Evolutionary conservation across 139 green algal species (phyloP), one percentile per base, ranked within the genome.

Genomic region (Pseudopediastrum boryanum): DNA sequence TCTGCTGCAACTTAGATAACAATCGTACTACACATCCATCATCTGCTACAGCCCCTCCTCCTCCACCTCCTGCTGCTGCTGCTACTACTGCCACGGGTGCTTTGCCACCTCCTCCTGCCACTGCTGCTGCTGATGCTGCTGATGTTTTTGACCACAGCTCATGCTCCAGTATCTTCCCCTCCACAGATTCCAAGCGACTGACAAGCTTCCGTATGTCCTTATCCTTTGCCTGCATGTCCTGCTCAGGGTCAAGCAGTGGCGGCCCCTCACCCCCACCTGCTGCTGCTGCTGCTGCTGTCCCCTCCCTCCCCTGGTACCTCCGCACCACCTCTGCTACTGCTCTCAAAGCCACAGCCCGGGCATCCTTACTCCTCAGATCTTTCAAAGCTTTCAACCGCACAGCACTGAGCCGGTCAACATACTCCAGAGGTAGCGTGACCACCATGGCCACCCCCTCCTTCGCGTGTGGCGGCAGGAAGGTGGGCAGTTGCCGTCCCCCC

Each of bases 311-410:
- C n/a, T 46, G 35, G 66, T 88, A 86, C 2, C 77, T 54, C 33
- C 31, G n/a, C 66, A 78, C 21, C 41, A 77, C 66, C 43, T 77
- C 78, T 48, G 69, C 69, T 69, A 77, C 62, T 62, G 48, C 33
- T 7, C n/a, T 27, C 62, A 81, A 31, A 0, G 25, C 69, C 29
- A 52, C 71, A 59, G 43, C 27, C 3, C 89, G 79, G 23, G 87
- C 80, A 12, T 90, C 89, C 25, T 50, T 43, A 25, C 19, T 81
- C 3, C 89, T 56, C 72, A 97, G 82, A 82, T 96, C 92, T 44
- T 90, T 90, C 4, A 87, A 77, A 13, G 93, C 72, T 67, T 93
- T 87, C 21, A 97, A 81, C 54, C 93, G 83, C 72, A 95, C 78
- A 25, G 71, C 82, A 72, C 71, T 88, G 12, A 97, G 72, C 8